Evolutionary conservation across 371 early-diverging fungal genomes (phyloP).

Genomic region (Circinella umbellata): DNA sequence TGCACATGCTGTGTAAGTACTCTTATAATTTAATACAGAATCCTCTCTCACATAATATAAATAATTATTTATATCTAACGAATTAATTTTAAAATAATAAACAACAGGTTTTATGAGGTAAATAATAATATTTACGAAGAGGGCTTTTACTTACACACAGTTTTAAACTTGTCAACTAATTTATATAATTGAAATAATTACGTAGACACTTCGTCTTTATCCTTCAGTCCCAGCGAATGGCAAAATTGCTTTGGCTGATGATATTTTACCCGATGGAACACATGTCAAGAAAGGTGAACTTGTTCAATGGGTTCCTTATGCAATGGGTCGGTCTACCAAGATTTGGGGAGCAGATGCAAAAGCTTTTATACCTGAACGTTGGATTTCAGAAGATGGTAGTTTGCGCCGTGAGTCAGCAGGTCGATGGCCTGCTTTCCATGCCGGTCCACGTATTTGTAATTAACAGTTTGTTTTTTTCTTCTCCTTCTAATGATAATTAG

Average conservation of each 20-base stretch:
- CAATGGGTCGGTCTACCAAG: conserved; percentile 50
- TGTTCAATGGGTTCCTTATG: conserved; percentile 53
- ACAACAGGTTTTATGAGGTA: conserved; percentile 50
- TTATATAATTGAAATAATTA: too few relatives aligned
- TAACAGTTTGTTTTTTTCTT: not conserved
- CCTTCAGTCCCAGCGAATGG: conserved; percentile 73
- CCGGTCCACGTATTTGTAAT: conserved; percentile 45
- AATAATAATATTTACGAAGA: too few relatives aligned
- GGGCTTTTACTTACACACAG: too few relatives aligned
- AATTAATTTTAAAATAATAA: not conserved
- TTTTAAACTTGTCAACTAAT: too few relatives aligned
- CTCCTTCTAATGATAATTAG: too few relatives aligned
- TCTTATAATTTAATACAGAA: too few relatives aligned
- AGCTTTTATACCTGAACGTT: conserved; percentile 65
- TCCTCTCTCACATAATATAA: too few relatives aligned
- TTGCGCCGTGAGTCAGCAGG: conserved; percentile 32
- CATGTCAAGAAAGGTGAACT: conserved; percentile 55
- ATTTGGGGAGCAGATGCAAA: conserved; percentile 68
- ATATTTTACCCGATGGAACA: conserved; percentile 75
- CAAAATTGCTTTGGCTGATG: conserved; percentile 68
- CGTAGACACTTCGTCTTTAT: conserved; percentile 60
- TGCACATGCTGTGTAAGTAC: conserved; percentile 60
- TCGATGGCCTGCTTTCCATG: conserved; percentile 57
- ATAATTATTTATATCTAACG: too few relatives aligned
- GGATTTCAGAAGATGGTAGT: conserved; percentile 42